phyloP scores from a whole-genome alignment of 495 filamentous ascomycete species.

The Darksidea phi region DNA sequence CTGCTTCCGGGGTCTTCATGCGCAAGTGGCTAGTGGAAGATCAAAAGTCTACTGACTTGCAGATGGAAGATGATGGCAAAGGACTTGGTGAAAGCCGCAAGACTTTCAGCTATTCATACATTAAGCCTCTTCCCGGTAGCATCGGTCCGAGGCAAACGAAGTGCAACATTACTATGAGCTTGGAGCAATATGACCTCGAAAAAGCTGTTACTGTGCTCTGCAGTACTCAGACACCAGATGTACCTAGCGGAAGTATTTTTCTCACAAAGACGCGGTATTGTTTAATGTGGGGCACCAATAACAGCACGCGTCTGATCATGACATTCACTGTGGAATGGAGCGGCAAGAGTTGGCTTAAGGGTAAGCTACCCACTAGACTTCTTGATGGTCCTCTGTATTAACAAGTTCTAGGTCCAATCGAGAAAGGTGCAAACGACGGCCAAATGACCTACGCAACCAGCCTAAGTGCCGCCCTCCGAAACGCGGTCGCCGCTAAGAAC shows the following conservation, averaged over 20 bases:
- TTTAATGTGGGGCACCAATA: conserved; percentile 83
- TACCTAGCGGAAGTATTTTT: conserved; percentile 92
- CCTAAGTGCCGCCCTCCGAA: conserved; percentile 68
- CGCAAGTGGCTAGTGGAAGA: conserved; percentile 79
- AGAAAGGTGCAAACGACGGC: conserved; percentile 91
- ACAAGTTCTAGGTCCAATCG: conserved; percentile 70
- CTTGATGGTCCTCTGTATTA: conserved; percentile 2
- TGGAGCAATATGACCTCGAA: conserved; percentile 83
- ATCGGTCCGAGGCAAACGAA: conserved; percentile 96
- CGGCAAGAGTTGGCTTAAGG: conserved; percentile 97
- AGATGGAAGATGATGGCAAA: conserved; percentile 76
- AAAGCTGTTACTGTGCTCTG: conserved; percentile 70
- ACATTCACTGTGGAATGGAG: conserved; percentile 93
- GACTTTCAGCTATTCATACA: conserved; percentile 76
- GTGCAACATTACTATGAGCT: conserved; percentile 79
- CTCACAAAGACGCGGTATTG: conserved; percentile 90
- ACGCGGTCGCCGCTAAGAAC: conserved; percentile 65
- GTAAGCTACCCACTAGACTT: conserved; percentile 49
- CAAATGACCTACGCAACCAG: conserved; percentile 78
- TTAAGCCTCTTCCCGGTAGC: conserved; percentile 78
- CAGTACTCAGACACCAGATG: conserved; percentile 86
- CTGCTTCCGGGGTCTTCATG: conserved; percentile 74
- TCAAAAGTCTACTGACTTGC: conserved; percentile 83
- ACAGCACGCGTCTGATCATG: conserved; percentile 76
- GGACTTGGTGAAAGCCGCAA: conserved; percentile 72